phyloP scores from a whole-genome alignment of 345 rosid genomes.

The Rhizophora apiculata region DNA sequence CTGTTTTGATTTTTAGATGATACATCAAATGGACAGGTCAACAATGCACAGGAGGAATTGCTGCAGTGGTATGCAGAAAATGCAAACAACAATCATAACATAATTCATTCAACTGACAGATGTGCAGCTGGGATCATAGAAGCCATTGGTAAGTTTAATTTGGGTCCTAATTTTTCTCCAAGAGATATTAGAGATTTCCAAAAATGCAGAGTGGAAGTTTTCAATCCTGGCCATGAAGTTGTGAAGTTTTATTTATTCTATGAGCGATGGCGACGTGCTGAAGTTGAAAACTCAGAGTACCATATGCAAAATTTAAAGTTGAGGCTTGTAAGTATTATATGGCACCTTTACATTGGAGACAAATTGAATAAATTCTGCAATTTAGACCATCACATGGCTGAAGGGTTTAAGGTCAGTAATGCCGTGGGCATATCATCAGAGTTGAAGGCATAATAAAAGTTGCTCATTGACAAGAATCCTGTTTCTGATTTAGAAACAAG shows the following conservation, averaged over 20 bases:
- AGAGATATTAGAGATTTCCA: conserved; percentile 63
- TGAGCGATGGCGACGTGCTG: conserved; percentile 90
- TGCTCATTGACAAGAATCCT: background rate
- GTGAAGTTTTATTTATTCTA: conserved; percentile 71
- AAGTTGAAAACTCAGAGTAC: conserved; percentile 59
- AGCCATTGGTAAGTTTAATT: conserved; percentile 81
- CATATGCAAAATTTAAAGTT: conserved; percentile 1
- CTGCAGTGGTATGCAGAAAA: conserved; percentile 86
- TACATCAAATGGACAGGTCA: conserved; percentile 43
- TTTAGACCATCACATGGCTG: background rate
- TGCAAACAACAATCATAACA: conserved; percentile 69
- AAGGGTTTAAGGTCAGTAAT: background rate
- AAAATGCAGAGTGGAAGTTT: conserved; percentile 30
- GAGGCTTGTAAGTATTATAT: conserved; percentile 5
- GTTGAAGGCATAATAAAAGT: background rate
- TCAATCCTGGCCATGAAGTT: conserved; percentile 51
- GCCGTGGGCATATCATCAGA: background rate
- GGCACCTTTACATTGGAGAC: background rate
- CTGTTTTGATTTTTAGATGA: background rate
- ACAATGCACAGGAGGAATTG: conserved; percentile 96
- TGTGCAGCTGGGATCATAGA: conserved; percentile 88
- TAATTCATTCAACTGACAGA: conserved; percentile 79
- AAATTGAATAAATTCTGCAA: background rate
- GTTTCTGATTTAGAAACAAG: too few species aligned
- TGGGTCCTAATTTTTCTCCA: conserved; percentile 82